These are phyloP conservation scores for Leishmania tarentolae DNA, from an alignment of 208 protist genomes.

Conservation along the genomic window DNA sequence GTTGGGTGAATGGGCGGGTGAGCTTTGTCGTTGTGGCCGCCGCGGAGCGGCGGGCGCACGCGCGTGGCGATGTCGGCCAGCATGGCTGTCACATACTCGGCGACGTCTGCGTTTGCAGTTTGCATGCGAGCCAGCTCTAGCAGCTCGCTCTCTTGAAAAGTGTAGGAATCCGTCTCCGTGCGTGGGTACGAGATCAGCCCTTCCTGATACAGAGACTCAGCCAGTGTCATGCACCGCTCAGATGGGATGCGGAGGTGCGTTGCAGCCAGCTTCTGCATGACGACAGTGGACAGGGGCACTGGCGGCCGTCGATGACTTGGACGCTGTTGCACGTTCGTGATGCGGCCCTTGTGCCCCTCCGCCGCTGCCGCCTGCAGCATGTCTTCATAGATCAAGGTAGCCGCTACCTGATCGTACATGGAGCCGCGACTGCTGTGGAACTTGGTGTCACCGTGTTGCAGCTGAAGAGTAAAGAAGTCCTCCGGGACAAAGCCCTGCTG, in stretches of 20 bases:
- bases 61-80: conserved; percentile 40
- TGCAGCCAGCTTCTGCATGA: conserved; percentile 96
- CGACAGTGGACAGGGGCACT: conserved; percentile 97
- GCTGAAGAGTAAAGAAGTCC: conserved; percentile 67
- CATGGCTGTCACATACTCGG: conserved; percentile 66
- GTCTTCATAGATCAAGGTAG: conserved; percentile 68
- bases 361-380: conserved; percentile 59
- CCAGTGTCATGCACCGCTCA: conserved; percentile 95
- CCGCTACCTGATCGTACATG: conserved; percentile 75
- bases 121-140: conserved; percentile 82
- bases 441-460: conserved; percentile 56
- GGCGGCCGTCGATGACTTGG: conserved; percentile 79
- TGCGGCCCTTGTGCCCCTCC: conserved; percentile 39
- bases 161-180: conserved; percentile 97
- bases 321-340: conserved; percentile 79
- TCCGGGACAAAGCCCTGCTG: conserved; percentile 83
- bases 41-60: conserved; percentile 93
- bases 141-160: conserved; percentile 83
- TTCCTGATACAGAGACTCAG: conserved; percentile 93
- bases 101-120: conserved; percentile 51
- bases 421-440: conserved; percentile 72
- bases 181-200: conserved; percentile 96
- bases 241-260: conserved; percentile 93
- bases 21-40: conserved; percentile 96
- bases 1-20: conserved; percentile 99